Conservation (phyloP, 176 grass and related monocot species). For the Carex scoparia region DNA sequence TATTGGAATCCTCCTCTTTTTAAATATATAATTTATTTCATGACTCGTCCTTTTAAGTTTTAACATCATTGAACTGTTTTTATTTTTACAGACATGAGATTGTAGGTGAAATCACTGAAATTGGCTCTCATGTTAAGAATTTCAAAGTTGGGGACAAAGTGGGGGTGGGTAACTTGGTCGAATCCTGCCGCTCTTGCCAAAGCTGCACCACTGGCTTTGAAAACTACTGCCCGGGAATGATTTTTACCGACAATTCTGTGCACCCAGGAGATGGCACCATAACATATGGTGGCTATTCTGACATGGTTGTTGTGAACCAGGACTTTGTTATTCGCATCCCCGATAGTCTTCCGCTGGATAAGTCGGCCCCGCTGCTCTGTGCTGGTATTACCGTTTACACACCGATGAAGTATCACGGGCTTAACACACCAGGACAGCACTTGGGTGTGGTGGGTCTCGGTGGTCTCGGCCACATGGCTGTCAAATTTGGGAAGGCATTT, state of each 20-base stretch:
- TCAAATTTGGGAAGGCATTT: conserved; percentile 63
- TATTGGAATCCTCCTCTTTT: too few relatives aligned
- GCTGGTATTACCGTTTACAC: conserved; percentile 60
- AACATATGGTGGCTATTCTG: conserved; percentile 65
- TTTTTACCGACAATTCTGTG: conserved; percentile 47
- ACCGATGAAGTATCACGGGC: conserved; percentile 59
- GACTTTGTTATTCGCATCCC: conserved; percentile 60
- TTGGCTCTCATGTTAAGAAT: conserved; percentile 41
- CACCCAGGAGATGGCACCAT: conserved; percentile 37
- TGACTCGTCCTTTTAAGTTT: not conserved
- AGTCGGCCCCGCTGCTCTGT: conserved; percentile 52
- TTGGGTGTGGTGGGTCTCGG: conserved; percentile 56
- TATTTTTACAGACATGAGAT: conserved; percentile 54
- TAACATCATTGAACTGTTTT: not conserved
- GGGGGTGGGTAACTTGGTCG: conserved; percentile 59
- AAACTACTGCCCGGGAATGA: conserved; percentile 26
- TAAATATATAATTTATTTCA: not conserved
- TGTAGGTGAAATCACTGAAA: conserved; percentile 49
- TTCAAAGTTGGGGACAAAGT: conserved; percentile 58
- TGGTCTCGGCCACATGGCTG: conserved; percentile 60
- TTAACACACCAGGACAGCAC: conserved; percentile 37
- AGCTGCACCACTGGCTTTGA: conserved; percentile 41
- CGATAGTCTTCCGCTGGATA: conserved; percentile 44
- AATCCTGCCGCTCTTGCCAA: conserved; percentile 45
- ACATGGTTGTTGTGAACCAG: conserved; percentile 36